Evolutionary conservation across 495 filamentous ascomycete species (phyloP).

Genomic region (Letharia lupina): DNA sequence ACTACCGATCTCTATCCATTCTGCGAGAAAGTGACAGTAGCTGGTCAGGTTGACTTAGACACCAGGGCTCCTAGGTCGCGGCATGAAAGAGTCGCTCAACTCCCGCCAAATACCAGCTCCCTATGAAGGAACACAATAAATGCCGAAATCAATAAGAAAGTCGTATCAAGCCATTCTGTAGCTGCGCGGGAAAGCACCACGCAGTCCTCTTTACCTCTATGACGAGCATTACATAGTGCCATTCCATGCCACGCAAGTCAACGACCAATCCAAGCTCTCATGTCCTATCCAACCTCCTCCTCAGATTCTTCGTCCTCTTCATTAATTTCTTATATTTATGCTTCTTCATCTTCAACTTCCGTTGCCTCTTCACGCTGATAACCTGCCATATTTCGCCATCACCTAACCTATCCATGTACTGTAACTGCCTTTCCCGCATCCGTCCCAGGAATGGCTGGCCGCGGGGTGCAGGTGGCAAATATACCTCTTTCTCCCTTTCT

Average conservation of each 20-base stretch:
- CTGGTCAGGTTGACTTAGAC: neutral
- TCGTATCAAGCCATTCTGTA: neutral
- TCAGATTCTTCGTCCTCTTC: conserved; percentile 79
- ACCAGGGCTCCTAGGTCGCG: neutral
- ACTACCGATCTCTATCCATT: neutral
- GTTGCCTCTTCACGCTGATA: conserved; percentile 80
- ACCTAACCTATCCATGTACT: conserved; percentile 12
- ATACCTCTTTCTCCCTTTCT: neutral
- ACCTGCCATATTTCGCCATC: conserved; percentile 39
- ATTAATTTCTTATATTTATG: conserved; percentile 99
- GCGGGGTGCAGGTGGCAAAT: conserved; percentile 12
- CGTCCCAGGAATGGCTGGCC: conserved; percentile 18
- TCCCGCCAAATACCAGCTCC: neutral
- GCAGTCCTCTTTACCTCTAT: neutral
- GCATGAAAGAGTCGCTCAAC: neutral
- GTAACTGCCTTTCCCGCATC: conserved; percentile 17
- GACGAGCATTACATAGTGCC: neutral
- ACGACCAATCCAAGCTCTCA: conserved; percentile 22
- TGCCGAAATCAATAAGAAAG: neutral
- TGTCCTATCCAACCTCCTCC: conserved; percentile 70
- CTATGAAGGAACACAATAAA: neutral
- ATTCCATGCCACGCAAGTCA: neutral
- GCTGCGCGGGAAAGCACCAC: neutral
- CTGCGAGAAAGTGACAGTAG: neutral
- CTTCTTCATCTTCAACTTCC: conserved; percentile 99